phyloP scores from a whole-genome alignment of 2,329 filamentous ascomycete species.

The Beauveria scarabaeidicola region DNA sequence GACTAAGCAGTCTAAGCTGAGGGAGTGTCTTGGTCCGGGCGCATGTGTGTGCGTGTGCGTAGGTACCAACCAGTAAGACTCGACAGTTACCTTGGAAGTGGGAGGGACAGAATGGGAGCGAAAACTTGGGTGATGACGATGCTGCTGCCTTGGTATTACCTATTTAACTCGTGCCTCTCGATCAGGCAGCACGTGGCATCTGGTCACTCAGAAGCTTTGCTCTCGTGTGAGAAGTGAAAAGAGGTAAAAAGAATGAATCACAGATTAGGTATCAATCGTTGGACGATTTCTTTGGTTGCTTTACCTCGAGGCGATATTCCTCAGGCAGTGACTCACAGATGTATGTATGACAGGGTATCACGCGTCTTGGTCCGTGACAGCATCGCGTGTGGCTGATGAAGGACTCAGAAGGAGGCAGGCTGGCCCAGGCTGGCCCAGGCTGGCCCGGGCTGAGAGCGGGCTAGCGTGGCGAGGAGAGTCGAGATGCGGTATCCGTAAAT shows the following conservation, averaged over 20 bases:
- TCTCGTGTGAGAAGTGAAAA: neutral
- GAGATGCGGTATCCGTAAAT: too few species aligned
- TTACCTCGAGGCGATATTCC: neutral
- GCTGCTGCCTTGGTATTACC: neutral
- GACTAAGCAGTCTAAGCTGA: neutral
- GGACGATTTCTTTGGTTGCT: neutral
- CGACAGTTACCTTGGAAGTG: neutral
- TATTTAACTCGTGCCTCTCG: neutral
- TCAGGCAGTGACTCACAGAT: constrained; percentile 5
- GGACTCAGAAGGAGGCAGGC: neutral
- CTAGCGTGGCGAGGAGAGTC: neutral
- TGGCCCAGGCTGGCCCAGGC: too few species aligned
- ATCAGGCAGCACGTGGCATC: neutral
- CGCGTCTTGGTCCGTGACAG: constrained; percentile 9
- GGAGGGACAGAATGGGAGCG: neutral
- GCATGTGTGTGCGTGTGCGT: neutral
- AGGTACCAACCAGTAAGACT: neutral
- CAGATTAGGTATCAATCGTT: neutral
- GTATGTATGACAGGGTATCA: constrained; percentile 3
- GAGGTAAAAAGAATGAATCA: neutral
- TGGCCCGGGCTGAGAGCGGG: neutral
- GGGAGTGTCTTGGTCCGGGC: neutral
- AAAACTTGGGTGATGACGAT: too few species aligned
- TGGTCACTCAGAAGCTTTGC: neutral
- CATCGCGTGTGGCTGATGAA: neutral